Evolutionary conservation across 2,329 filamentous ascomycete genomes (phyloP).

Genomic region (Colletotrichum lini): DNA sequence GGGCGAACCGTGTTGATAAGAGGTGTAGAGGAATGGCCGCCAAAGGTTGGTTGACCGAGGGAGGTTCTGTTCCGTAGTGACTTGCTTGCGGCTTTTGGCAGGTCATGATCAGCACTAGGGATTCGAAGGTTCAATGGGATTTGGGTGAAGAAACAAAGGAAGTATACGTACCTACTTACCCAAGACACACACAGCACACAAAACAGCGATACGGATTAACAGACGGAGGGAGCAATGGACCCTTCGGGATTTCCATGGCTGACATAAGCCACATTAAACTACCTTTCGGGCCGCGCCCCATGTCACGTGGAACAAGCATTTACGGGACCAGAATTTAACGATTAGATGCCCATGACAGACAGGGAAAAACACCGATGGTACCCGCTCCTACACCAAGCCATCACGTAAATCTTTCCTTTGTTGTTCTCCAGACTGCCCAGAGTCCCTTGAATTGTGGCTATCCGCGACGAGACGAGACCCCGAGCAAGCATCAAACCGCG

Average conservation of each 20-base stretch:
- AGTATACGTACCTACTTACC: background rate
- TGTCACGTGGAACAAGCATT: constrained; percentile 18
- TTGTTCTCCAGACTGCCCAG: constrained; percentile 24
- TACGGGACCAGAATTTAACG: background rate
- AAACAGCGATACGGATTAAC: too few relatives aligned
- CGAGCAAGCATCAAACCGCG: constrained; percentile 27
- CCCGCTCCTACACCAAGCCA: constrained; percentile 20
- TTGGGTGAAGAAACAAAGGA: background rate
- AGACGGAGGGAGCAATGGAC: background rate
- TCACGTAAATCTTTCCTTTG: constrained; percentile 40
- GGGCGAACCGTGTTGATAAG: constrained; percentile 34
- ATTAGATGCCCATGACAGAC: background rate
- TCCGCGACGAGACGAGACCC: background rate
- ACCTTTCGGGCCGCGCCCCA: background rate
- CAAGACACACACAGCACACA: background rate
- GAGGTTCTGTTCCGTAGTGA: too few relatives aligned
- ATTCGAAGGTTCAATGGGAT: too few relatives aligned
- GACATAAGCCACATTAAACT: background rate
- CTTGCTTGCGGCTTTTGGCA: too few relatives aligned
- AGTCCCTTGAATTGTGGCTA: constrained; percentile 17
- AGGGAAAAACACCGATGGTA: constrained; percentile 26
- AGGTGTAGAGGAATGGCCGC: background rate
- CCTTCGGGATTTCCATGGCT: background rate
- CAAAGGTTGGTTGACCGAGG: background rate
- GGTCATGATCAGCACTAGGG: too few relatives aligned